Conservation (phyloP, 805 yeast genomes). For the Metschnikowia gruessii region DNA sequence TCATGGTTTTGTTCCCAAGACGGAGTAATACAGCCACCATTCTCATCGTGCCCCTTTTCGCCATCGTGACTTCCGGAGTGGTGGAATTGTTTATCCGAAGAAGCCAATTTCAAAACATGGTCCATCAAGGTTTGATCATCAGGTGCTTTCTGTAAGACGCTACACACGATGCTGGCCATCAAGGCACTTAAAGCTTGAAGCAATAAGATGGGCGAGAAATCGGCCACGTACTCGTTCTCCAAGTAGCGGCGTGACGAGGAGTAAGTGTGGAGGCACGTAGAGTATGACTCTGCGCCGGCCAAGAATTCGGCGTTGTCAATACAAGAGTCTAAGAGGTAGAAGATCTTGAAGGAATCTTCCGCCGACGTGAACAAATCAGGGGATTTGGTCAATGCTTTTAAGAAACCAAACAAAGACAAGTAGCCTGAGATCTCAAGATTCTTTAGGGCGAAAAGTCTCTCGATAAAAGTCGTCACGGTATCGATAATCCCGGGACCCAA, state of each 20-base stretch:
- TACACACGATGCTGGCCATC: conserved; percentile 35
- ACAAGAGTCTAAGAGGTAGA: conserved; percentile 33
- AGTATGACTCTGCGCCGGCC: conserved; percentile 34
- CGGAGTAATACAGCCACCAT: neutral
- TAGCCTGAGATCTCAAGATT: conserved; percentile 31
- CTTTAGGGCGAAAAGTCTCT: conserved; percentile 22
- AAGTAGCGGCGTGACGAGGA: conserved; percentile 16
- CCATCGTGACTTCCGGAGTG: too few relatives aligned
- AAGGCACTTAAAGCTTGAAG: conserved; percentile 32
- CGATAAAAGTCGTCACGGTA: conserved; percentile 28
- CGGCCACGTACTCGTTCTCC: conserved; percentile 27
- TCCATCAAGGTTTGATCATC: conserved; percentile 23
- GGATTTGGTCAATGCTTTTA: conserved; percentile 29
- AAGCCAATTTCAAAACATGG: conserved; percentile 26
- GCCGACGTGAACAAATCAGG: conserved; percentile 28
- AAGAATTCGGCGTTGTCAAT: conserved; percentile 40
- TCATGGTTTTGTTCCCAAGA: neutral
- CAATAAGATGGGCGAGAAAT: conserved; percentile 37
- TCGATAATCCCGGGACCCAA: conserved; percentile 26
- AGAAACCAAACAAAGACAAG: conserved; percentile 34
- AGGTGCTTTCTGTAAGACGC: conserved; percentile 23
- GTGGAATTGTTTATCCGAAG: conserved; percentile 17
- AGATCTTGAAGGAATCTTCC: conserved; percentile 28
- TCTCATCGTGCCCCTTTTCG: neutral
- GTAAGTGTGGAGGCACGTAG: conserved; percentile 16